Evolutionary conservation across 1,284 basidiomycete genomes (phyloP), one percentile per base, ranked within the genome.

Genomic region (Ceratobasidium sp.): DNA sequence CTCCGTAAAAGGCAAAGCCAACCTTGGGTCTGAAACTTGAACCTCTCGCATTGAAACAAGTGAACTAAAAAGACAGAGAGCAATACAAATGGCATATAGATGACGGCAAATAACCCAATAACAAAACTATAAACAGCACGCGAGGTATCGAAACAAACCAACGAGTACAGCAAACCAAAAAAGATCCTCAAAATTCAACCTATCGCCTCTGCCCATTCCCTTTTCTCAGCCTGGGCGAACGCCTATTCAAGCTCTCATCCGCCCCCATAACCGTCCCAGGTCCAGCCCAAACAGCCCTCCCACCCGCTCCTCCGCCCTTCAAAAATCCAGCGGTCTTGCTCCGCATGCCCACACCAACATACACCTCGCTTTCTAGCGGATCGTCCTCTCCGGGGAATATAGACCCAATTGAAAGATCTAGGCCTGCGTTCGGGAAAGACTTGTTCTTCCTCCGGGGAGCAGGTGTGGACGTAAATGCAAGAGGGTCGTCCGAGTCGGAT

Each of bases 291-390:
- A 72, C 68, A 48, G 68, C 54, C 4, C 68, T 54, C 27, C 68
- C 68, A 31, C 68, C 68, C 24, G 68, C 53, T 37, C 68, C 68
- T 37, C 68, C 68, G 16, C 68, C 68, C 31, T 72, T 72, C 54
- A 72, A 22, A 31, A 72, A 72, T 56, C 68, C 68, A 61, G 41
- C 68, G 16, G 54, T 62, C 43, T 62, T 72, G 31, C 68, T 72
- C n/a, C 48, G 39, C 22, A 29, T 72, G 7, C 68, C 68, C 5
- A 61, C 56, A 9, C 68, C 68, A 29, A 58, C 37, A 34, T 59
- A 49, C 5, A 59, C 43, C 27, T 72, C 68, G 41, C 39, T 49
- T 22, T 72, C 68, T 6, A 37, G 24, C 16, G 54, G 53, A 53
- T 68, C 51, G 37, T 68, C 65, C 49, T 34, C 49, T 9, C 51